phyloP scores from a whole-genome alignment of 257 asterid genomes.

The Pogostemon cablin region DNA sequence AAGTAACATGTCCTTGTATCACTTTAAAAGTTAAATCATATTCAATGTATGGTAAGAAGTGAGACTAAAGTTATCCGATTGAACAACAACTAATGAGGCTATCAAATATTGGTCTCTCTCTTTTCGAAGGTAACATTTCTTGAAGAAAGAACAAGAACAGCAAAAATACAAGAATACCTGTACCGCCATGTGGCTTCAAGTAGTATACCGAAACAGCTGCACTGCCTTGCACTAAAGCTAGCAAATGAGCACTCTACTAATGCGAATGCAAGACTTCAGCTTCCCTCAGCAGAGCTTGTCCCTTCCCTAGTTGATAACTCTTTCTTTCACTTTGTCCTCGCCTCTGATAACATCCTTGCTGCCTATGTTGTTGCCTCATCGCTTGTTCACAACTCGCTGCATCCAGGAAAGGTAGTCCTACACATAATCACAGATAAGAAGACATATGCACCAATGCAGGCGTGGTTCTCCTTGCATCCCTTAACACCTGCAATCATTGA shows the following conservation, averaged over 20 bases:
- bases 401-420: conserved; percentile 69
- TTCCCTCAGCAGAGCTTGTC: conserved; percentile 81
- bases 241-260: conserved; percentile 89
- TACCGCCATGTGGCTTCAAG: conserved; percentile 99
- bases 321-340: conserved; percentile 79
- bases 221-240: conserved; percentile 78
- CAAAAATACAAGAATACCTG: conserved; percentile 91
- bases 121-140: conserved; percentile 65
- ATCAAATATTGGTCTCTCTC: conserved; percentile 16
- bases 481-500: conserved; percentile 77
- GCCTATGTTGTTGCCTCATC: conserved; percentile 94
- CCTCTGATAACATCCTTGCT: conserved; percentile 93
- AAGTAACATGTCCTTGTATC: background rate
- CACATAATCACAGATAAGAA: conserved; percentile 83
- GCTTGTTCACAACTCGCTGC: conserved; percentile 67
- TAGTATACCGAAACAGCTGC: conserved; percentile 94
- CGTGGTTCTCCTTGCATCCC: conserved; percentile 92
- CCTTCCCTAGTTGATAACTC: conserved; percentile 90
- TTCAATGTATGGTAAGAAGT: background rate
- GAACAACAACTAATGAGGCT: conserved; percentile 3
- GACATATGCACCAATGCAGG: conserved; percentile 93
- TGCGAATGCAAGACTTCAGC: conserved; percentile 88
- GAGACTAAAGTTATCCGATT: background rate
- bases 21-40: conserved; percentile 9
- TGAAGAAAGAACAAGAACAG: conserved; percentile 84